A percentile compares a stretch with the other conserved stretches of the same genome.
Conservation (phyloP, 2,329 filamentous ascomycete genomes). For the Nannizzia gypsea region DNA sequence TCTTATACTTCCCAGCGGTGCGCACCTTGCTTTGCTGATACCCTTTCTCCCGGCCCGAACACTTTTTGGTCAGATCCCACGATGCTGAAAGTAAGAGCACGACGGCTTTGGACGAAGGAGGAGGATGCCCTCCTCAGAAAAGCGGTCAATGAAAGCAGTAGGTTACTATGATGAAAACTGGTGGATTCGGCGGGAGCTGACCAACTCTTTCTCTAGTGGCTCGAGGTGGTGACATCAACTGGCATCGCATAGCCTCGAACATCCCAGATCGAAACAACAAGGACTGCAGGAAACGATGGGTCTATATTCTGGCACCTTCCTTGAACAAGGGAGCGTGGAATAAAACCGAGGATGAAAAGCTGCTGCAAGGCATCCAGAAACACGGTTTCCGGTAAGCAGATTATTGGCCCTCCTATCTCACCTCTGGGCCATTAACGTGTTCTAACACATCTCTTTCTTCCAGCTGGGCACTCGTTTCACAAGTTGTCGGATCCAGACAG, state of each 20-base stretch:
- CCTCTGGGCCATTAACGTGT: not conserved
- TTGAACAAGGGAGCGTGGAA: constrained; percentile 7
- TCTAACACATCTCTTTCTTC: not conserved
- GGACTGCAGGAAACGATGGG: constrained; percentile 7
- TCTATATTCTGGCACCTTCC: constrained; percentile 5
- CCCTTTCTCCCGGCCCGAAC: not conserved
- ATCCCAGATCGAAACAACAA: constrained; percentile 6
- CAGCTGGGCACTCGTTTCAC: constrained; percentile 6
- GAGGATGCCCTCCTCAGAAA: constrained; percentile 2
- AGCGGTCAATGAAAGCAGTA: constrained; percentile 6
- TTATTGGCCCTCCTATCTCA: too few species aligned
- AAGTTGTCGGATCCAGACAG: constrained; percentile 6
- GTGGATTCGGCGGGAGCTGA: not conserved
- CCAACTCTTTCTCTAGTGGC: not conserved
- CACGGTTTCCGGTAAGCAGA: constrained; percentile 6
- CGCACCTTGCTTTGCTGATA: not conserved
- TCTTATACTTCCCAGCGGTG: not conserved
- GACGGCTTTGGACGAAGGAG: constrained; percentile 7
- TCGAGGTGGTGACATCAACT: constrained; percentile 7
- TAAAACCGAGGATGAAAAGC: constrained; percentile 6
- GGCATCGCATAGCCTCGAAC: constrained; percentile 7
- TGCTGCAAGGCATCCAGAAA: constrained; percentile 6
- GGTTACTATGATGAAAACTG: not conserved
- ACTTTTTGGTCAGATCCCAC: not conserved
- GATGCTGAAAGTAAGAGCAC: constrained; percentile 6